phyloP scores from a whole-genome alignment of 1,139 yeast genomes.

The Taphrina communis region DNA sequence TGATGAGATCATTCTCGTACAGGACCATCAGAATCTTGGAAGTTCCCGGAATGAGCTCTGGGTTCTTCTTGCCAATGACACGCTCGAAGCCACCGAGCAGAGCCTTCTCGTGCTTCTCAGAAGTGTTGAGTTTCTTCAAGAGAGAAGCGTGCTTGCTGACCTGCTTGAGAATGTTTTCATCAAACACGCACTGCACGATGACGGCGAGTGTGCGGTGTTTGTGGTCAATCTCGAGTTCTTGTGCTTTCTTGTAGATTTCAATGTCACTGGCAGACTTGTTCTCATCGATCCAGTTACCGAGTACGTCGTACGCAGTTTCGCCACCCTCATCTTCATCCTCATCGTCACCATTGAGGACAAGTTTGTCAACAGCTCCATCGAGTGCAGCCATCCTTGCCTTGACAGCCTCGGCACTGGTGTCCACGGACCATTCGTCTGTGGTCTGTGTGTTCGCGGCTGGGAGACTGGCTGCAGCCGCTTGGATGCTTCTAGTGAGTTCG shows the following conservation, averaged over 20 bases:
- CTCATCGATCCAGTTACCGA: constrained; percentile 88
- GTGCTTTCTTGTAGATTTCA: constrained; percentile 88
- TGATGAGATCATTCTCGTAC: constrained; percentile 80
- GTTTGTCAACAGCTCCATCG: constrained; percentile 57
- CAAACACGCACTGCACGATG: constrained; percentile 86
- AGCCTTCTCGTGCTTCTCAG: constrained; percentile 75
- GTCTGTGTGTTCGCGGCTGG: constrained; percentile 61
- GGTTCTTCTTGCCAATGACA: constrained; percentile 80
- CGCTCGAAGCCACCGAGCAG: constrained; percentile 96
- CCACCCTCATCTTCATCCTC: constrained; percentile 54
- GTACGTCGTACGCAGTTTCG: constrained; percentile 63
- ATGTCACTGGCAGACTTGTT: constrained; percentile 76
- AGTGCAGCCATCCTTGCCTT: constrained; percentile 88
- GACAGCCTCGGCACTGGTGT: constrained; percentile 95
- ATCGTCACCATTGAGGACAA: constrained; percentile 54
- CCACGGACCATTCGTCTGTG: constrained; percentile 96
- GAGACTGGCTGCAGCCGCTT: constrained; percentile 80
- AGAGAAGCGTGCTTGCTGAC: constrained; percentile 56
- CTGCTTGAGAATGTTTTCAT: constrained; percentile 75
- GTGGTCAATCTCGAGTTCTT: constrained; percentile 73
- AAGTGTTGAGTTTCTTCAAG: constrained; percentile 71
- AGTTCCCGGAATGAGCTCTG: constrained; percentile 71
- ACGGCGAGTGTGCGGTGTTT: constrained; percentile 86
- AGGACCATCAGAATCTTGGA: constrained; percentile 82
- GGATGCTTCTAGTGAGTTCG: constrained; percentile 75